Evolutionary conservation across 345 rosid species (phyloP).

Genomic region (Gossypium thurberi): DNA sequence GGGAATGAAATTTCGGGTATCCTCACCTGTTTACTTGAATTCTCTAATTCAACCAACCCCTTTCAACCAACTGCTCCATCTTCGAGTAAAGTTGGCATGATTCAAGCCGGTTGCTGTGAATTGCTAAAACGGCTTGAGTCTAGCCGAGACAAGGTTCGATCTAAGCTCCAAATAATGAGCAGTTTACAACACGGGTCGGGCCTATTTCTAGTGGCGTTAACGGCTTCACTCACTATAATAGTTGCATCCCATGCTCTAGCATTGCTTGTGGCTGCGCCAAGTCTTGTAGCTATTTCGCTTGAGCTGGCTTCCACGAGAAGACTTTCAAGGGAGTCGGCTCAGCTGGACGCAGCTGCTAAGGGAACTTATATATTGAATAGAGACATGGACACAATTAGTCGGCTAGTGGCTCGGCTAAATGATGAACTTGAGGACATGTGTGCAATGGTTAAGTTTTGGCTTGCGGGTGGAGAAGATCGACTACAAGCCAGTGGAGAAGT

Average conservation of each 20-base stretch:
- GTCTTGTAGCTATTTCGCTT: constrained; percentile 30
- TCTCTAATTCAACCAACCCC: constrained; percentile 27
- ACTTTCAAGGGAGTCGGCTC: constrained; percentile 34
- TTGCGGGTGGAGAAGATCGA: constrained; percentile 39
- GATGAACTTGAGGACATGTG: constrained; percentile 60
- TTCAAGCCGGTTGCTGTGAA: constrained; percentile 32
- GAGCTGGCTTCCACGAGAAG: constrained; percentile 31
- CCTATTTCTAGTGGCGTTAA: constrained; percentile 45
- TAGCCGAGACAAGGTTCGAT: constrained; percentile 38
- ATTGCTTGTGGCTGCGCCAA: constrained; percentile 55
- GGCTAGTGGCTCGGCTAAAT: constrained; percentile 48
- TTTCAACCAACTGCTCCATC: constrained; percentile 25
- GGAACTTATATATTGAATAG: constrained; percentile 68
- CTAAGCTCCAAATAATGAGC: constrained; percentile 32
- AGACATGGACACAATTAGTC: constrained; percentile 65
- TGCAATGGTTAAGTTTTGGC: constrained; percentile 47
- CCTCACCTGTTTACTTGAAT: constrained; percentile 21
- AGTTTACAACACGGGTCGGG: constrained; percentile 51
- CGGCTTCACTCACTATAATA: constrained; percentile 51
- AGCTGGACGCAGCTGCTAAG: constrained; percentile 67
- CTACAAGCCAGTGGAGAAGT: constrained; percentile 41
- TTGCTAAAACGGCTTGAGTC: constrained; percentile 51
- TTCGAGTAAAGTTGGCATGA: constrained; percentile 21
- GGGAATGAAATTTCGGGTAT: not conserved
- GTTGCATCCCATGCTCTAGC: constrained; percentile 68